These are phyloP conservation scores for Helicosporidium sp. DNA, from an alignment of 139 green algal species.

Conservation along the genomic window DNA sequence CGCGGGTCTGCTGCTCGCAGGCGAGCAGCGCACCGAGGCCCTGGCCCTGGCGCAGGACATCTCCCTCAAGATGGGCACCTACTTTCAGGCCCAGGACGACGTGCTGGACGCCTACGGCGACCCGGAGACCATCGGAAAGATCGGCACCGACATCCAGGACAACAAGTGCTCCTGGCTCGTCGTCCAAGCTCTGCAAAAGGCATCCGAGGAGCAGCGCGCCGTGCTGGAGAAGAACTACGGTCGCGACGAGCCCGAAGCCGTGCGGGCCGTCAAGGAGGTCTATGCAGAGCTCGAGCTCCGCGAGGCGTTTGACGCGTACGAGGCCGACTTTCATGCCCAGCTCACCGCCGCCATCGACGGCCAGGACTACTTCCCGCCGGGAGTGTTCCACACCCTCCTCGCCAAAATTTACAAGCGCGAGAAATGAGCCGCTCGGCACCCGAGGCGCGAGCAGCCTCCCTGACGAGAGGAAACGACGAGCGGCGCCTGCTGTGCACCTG, in stretches of 20 bases:
- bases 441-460: no score
- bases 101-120: constrained; percentile 89
- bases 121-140: constrained; percentile 84
- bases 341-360: constrained; percentile 43
- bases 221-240: constrained; percentile 80
- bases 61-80: constrained; percentile 73
- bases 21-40: constrained; percentile 28
- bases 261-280: constrained; percentile 67
- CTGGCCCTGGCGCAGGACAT: constrained; percentile 52
- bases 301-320: constrained; percentile 63
- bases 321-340: constrained; percentile 46
- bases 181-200: constrained; percentile 67
- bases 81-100: constrained; percentile 98
- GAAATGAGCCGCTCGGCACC: constrained; percentile 67
- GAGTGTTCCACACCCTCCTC: constrained; percentile 68
- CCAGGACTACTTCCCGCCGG: constrained; percentile 56
- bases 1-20: constrained; percentile 67
- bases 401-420: constrained; percentile 90
- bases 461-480: no score
- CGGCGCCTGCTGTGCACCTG: no score
- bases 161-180: constrained; percentile 98
- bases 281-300: constrained; percentile 74
- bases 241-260: constrained; percentile 40
- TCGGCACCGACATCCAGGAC: constrained; percentile 94
- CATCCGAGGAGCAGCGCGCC: constrained; percentile 49